These are phyloP conservation scores for Mycena latifolia DNA, from an alignment of 768 basidiomycete species.

Conservation along the genomic window DNA sequence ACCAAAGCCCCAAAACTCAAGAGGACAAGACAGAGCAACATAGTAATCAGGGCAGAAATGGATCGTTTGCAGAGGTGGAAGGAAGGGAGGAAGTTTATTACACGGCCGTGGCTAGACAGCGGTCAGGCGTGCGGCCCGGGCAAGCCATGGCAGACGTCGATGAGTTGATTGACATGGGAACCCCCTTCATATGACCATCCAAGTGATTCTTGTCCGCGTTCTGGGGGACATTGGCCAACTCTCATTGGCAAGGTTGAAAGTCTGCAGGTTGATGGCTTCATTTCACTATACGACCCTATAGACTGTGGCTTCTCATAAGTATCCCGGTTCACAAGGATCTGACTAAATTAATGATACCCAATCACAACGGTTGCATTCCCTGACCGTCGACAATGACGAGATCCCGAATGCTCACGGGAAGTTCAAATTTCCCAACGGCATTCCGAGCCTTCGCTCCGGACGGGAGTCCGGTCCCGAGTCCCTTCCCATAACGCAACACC, in stretches of 20 bases:
- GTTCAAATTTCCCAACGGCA: too few relatives aligned
- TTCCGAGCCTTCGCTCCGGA: too few relatives aligned
- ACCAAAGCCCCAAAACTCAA: conserved; percentile 25
- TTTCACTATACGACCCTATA: conserved; percentile 7
- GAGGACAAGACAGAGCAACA: conserved; percentile 30
- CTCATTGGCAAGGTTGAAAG: conserved; percentile 14
- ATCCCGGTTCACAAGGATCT: too few relatives aligned
- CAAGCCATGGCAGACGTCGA: conserved; percentile 19
- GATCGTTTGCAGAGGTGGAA: conserved; percentile 22
- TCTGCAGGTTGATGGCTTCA: conserved; percentile 3
- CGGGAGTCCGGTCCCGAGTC: too few relatives aligned
- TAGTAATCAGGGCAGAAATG: conserved; percentile 22
- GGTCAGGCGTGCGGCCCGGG: conserved; percentile 21
- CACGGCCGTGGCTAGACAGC: conserved; percentile 14
- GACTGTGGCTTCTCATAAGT: too few relatives aligned
- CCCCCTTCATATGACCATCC: conserved; percentile 20
- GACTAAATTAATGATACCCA: too few relatives aligned
- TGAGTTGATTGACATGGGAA: conserved; percentile 7
- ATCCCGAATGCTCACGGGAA: too few relatives aligned
- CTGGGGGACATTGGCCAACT: conserved; percentile 16
- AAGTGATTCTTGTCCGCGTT: conserved; percentile 9
- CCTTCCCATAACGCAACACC: too few relatives aligned
- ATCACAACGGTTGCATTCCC: too few relatives aligned
- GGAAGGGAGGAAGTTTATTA: conserved; percentile 23
- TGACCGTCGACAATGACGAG: too few relatives aligned